phyloP scores from a whole-genome alignment of 306 rosid species.

The barrel medic (Medicago truncatula) region DNA sequence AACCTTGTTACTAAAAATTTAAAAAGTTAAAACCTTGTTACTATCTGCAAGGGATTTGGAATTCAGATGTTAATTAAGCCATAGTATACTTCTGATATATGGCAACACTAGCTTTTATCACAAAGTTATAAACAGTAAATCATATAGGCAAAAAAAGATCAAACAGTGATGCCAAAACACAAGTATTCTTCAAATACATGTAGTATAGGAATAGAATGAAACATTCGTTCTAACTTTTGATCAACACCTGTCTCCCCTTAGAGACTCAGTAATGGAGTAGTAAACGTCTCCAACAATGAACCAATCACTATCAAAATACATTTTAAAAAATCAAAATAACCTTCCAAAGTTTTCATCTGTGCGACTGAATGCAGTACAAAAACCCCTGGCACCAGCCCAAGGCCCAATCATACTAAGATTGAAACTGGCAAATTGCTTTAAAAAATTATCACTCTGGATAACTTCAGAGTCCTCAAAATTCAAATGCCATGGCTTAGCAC shows the following conservation, averaged over 20 bases:
- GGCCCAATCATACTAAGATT: constrained; percentile 26
- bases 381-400: constrained; percentile 22
- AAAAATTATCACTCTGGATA: constrained; percentile 38
- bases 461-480: constrained; percentile 43
- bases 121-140: background rate
- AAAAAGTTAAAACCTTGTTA: background rate
- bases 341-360: constrained; percentile 27
- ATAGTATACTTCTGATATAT: constrained; percentile 5
- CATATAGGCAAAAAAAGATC: background rate
- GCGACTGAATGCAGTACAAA: background rate
- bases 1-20: background rate
- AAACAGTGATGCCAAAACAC: constrained; percentile 15
- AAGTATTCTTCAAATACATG: background rate
- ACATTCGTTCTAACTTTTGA: background rate
- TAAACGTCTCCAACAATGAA: background rate
- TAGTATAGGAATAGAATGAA: constrained; percentile 19
- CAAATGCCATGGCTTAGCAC: constrained; percentile 37
- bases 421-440: constrained; percentile 42
- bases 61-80: background rate
- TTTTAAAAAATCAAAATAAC: constrained; percentile 24
- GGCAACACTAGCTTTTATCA: constrained; percentile 8
- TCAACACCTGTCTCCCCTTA: background rate
- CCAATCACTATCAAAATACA: constrained; percentile 31
- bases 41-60: background rate
- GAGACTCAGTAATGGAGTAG: constrained; percentile 3